Evolutionary conservation across 78 protist genomes (phyloP), one percentile per base, ranked within the genome.

Genomic region (Dictyostelium firmibasis): DNA sequence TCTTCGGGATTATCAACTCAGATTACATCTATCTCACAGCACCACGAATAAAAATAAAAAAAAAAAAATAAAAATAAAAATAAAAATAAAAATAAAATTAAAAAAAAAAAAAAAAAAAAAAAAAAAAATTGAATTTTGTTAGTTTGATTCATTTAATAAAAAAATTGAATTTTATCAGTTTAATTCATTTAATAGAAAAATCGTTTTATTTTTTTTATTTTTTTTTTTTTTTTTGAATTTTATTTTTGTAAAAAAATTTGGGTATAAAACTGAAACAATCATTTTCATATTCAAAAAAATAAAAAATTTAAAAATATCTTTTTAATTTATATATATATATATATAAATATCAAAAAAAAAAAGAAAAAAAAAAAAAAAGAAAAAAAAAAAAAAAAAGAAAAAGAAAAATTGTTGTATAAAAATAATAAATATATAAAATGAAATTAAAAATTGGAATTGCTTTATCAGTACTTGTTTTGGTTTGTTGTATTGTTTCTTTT

Each of bases 361-460:
- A 47, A 11, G 1, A 11, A 47, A 10, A 47, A 7, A 47, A 47
- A 47, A 11, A 7, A 47, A 11, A 47, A 47, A 57, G 20, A 5
- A 57, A 20, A 57, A 57, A 57, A n/a, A n/a, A n/a, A n/a, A n/a
- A 50, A 50, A 50, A 14, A 50, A 50, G 16, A 8, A 50, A 50
- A 7, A 50, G 16, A 50, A 57, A 14, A 14, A 23, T 57, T 57
- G 67, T 57, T 20, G 25, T 57, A 57, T 57, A 57, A 4, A 57
- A 5, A 57, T 20, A 67, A 67, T 27, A 67, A 9, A 27, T 27
- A 27, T 27, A 72, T 16, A 25, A 74, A 36, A 87, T 88, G 93
- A 88, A 88, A 79, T 88, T 88, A 78, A 88, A 88, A n/a, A 88
- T 88, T 78, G 93, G 86, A 57, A 79, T 88, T 64, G 82, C 50